These are phyloP conservation scores for Diaporthe vexans DNA, from an alignment of 2,329 filamentous ascomycete genomes.

Conservation along the genomic window DNA sequence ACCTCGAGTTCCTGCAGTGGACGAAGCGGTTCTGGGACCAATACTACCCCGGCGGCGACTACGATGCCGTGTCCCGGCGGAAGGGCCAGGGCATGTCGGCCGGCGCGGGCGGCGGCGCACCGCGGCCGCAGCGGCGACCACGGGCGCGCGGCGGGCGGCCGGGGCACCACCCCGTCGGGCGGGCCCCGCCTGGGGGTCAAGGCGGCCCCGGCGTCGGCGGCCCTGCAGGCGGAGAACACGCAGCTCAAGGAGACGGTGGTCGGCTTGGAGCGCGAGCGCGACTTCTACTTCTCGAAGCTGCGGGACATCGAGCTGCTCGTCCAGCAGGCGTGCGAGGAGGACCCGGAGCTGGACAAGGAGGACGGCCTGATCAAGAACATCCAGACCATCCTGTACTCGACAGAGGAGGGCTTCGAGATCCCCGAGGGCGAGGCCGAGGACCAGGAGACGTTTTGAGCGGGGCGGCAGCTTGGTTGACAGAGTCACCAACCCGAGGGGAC, in stretches of 20 bases:
- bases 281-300: slow-evolving; percentile 99
- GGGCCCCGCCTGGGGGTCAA: slow-evolving; percentile 59
- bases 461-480: neutral
- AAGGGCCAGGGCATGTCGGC: slow-evolving; percentile 79
- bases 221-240: slow-evolving; percentile 86
- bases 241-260: slow-evolving; percentile 95
- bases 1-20: slow-evolving; percentile 99
- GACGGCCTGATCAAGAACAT: slow-evolving; percentile 96
- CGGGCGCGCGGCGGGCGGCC: slow-evolving; percentile 54
- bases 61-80: slow-evolving; percentile 88
- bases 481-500: neutral
- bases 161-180: slow-evolving; percentile 76
- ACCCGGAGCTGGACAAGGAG: slow-evolving; percentile 93
- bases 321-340: slow-evolving; percentile 92
- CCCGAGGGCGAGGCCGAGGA: slow-evolving; percentile 84
- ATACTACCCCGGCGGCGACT: slow-evolving; percentile 96
- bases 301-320: slow-evolving; percentile 96
- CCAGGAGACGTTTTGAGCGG: slow-evolving; percentile 81
- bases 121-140: slow-evolving; percentile 64
- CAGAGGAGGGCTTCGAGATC: slow-evolving; percentile 93
- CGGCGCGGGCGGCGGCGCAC: slow-evolving; percentile 61
- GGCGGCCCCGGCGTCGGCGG: slow-evolving; percentile 72
- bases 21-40: slow-evolving; percentile 98
- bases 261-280: slow-evolving; percentile 93
- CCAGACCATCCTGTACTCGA: slow-evolving; percentile 96